These are phyloP conservation scores for Aspergillus bridgeri DNA, from an alignment of 495 filamentous ascomycete genomes.

Conservation along the genomic window DNA sequence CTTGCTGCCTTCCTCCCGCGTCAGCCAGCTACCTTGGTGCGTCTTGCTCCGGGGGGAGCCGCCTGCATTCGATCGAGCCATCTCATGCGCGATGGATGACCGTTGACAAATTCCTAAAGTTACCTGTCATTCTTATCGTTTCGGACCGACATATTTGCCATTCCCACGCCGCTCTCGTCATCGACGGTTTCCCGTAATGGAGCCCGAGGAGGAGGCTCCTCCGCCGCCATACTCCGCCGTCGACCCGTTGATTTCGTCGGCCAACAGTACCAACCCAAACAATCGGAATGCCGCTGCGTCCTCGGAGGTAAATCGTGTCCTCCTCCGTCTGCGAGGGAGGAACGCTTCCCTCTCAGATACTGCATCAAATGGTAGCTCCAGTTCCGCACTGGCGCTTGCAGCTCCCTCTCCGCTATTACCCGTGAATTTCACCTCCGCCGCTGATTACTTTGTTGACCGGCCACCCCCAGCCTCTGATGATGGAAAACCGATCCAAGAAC, in stretches of 20 bases:
- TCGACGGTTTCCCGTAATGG: slow-evolving; percentile 23
- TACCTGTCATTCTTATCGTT: slow-evolving; percentile 1
- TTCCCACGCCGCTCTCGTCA: background rate
- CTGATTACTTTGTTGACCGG: slow-evolving; percentile 44
- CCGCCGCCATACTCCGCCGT: slow-evolving; percentile 46
- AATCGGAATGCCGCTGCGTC: slow-evolving; percentile 12
- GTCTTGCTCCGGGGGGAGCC: slow-evolving; percentile 1
- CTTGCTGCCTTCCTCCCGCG: slow-evolving; percentile 22
- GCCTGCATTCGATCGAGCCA: slow-evolving; percentile 19
- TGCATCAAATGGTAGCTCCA: slow-evolving; percentile 16
- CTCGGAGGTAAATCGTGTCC: slow-evolving; percentile 11
- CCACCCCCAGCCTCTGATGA: slow-evolving; percentile 25
- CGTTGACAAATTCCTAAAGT: slow-evolving; percentile 10
- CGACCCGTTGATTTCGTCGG: slow-evolving; percentile 33
- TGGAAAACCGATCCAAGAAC: slow-evolving; percentile 27
- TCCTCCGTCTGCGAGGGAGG: slow-evolving; percentile 19
- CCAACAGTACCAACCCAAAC: slow-evolving; percentile 19
- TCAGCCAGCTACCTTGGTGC: slow-evolving; percentile 5
- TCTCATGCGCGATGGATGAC: slow-evolving; percentile 22
- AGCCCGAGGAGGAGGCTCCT: slow-evolving; percentile 38
- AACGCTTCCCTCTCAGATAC: slow-evolving; percentile 14
- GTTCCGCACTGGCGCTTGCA: slow-evolving; percentile 10
- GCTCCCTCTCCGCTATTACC: slow-evolving; percentile 18
- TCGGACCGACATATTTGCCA: background rate
- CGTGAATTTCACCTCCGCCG: slow-evolving; percentile 40